Percentiles rank a stretch among this genome's conserved stretches.
Evolutionary conservation across 2,329 filamentous ascomycete genomes (phyloP).

Genomic region (Cladosporium sp.): DNA sequence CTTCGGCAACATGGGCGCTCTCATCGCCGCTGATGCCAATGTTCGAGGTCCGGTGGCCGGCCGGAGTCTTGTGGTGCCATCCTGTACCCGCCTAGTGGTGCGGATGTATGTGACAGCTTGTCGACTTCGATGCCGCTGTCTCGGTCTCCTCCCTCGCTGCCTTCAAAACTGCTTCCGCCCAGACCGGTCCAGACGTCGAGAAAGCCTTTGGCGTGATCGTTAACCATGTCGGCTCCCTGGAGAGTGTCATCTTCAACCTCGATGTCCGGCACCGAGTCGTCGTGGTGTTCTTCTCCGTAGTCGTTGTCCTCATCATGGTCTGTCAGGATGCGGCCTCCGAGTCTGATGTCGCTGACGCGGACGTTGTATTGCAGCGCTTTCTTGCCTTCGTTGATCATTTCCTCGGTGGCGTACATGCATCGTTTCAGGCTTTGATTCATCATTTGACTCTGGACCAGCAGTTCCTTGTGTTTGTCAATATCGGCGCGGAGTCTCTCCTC

Average conservation of each 20-base stretch:
- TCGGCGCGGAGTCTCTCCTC: constrained; percentile 81
- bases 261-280: constrained; percentile 16
- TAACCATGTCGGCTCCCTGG: constrained; percentile 11
- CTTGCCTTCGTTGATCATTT: constrained; percentile 81
- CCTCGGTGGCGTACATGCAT: constrained; percentile 85
- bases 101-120: constrained; percentile 13
- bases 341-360: constrained; percentile 69
- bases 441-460: constrained; percentile 85
- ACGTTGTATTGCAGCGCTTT: constrained; percentile 84
- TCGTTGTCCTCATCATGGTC: constrained; percentile 46
- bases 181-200: constrained; percentile 24
- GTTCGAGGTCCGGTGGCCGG: constrained; percentile 3
- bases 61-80: not conserved
- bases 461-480: constrained; percentile 79
- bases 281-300: constrained; percentile 14
- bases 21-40: constrained; percentile 9
- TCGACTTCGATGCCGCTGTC: constrained; percentile 32
- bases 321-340: constrained; percentile 75
- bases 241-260: constrained; percentile 23
- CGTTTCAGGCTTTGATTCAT: constrained; percentile 92
- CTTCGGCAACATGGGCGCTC: not conserved
- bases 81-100: not conserved
- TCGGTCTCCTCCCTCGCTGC: constrained; percentile 26
- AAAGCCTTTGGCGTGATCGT: constrained; percentile 24
- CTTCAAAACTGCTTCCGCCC: constrained; percentile 13